Base-by-base conservation (phyloP, 2,329 filamentous ascomycete species). In the Didymella arachidicola region DNA sequence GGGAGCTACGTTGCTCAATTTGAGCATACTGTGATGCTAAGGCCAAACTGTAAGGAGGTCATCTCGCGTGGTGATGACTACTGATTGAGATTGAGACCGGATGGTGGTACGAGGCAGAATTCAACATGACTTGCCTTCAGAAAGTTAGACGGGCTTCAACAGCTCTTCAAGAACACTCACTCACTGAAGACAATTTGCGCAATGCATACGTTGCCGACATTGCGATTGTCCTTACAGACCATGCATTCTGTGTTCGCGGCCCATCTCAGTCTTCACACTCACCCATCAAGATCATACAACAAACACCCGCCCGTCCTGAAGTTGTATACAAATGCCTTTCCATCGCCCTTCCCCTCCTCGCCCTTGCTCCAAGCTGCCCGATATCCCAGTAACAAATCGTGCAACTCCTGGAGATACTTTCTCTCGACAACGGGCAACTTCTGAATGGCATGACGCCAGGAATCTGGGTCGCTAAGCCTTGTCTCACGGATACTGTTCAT, bases 1-100 rank as follows among this genome's bases (percentile, higher is more conserved):
- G 93, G 93, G 53, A 96, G 91, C 18, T 97, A 96, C 79, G 93
- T 93, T 22, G 93, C 93, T 65, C 93, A 97, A 75, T 97, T 89
- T 76, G 93, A 97, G 81, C 93, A 97, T 82, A 76, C 72, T 44
- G 66, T 76, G 5, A 43, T 76, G 25, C 64, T 76, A 4, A 60
- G 71, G 4, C 71, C 71, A 0, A 74, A 70, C 29, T 89, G 92
- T 53, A 96, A 96, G 83, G 92, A 96, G 80, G 86, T 96, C 60
- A 90, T 96, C 71, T 93, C 89, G 74, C 87, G 91, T 62, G 92
- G 92, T 65, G 89, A 94, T 51, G 92, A 96, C 75, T 96, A 91
- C 76, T 96, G 84, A 78, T 11, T 22, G 3, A 12, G 1, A 12
- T 16, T 25, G 25, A 7, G 11, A 3, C 12, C 1, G 1, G 16